A percentile compares a stretch with the other conserved stretches of the same genome.
phyloP scores from a whole-genome alignment of 2,329 filamentous ascomycete species.

The Dothiorella sarmentorum region DNA sequence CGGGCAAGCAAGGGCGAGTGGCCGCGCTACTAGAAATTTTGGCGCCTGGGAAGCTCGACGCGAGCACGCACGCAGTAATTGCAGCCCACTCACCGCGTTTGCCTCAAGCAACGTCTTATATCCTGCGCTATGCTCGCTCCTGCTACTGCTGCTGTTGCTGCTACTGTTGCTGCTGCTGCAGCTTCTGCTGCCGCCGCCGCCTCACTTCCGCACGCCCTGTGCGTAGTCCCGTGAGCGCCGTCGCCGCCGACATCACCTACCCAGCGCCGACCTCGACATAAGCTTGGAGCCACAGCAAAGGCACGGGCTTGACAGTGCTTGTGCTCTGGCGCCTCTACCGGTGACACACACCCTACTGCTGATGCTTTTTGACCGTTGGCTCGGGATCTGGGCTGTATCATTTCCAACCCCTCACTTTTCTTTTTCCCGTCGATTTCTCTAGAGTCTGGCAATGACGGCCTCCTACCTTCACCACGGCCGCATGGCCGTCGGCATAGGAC shows the following conservation, averaged over 20 bases:
- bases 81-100: constrained; percentile 7
- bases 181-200: not conserved
- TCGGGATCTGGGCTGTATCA: not conserved
- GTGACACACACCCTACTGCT: not conserved
- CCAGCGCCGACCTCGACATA: constrained; percentile 6
- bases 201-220: constrained; percentile 3
- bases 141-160: not conserved
- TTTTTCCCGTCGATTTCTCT: not conserved
- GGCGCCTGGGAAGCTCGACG: constrained; percentile 11
- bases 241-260: not conserved
- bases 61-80: constrained; percentile 4
- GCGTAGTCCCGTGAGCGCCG: not conserved
- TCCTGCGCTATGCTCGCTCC: not conserved
- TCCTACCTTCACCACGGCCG: not conserved
- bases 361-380: not conserved
- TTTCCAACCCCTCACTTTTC: not conserved
- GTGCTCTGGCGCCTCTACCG: not conserved
- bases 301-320: constrained; percentile 8
- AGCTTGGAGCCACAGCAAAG: not conserved
- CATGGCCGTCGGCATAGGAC: not conserved
- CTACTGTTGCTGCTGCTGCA: not conserved
- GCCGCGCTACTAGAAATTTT: constrained; percentile 16
- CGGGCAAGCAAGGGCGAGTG: constrained; percentile 15
- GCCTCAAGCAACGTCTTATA: not conserved
- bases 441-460: not conserved